Percentiles rank a stretch among this genome's conserved stretches.
These are phyloP conservation scores for Chaetomium olivaceum DNA, from an alignment of 2,329 filamentous ascomycete species.

Conservation along the genomic window DNA sequence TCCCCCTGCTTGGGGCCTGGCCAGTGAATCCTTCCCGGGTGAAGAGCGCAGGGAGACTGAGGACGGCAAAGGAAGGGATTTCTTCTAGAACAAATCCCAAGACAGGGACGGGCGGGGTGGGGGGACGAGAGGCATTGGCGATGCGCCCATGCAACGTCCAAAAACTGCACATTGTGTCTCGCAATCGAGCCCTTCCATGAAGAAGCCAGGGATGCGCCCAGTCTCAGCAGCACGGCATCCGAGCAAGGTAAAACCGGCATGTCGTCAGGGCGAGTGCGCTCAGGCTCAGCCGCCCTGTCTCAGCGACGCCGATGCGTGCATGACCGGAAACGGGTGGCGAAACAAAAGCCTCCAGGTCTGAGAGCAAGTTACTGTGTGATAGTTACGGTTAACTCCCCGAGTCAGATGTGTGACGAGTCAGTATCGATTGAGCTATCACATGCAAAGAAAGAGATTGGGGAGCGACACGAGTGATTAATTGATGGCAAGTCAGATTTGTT, in stretches of 20 bases:
- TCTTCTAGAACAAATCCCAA: constrained; percentile 1
- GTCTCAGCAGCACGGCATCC: constrained; percentile 6
- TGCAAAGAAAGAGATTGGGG: not conserved
- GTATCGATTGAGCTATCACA: not conserved
- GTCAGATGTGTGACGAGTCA: not conserved
- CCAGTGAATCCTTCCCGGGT: not conserved
- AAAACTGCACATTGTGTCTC: not conserved
- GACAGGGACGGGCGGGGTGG: not conserved
- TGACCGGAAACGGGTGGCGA: constrained; percentile 4
- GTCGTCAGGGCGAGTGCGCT: constrained; percentile 8
- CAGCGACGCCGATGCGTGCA: not conserved
- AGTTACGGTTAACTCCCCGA: not conserved
- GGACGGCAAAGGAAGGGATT: not conserved
- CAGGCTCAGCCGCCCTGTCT: not conserved
- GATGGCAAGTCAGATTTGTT: not conserved
- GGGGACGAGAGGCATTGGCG: not conserved
- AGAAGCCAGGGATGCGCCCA: not conserved
- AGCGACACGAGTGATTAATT: not conserved
- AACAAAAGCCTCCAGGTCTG: not conserved
- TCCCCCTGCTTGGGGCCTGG: not conserved
- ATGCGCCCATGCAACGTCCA: not conserved
- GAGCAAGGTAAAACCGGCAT: not conserved
- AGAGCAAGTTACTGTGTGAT: not conserved
- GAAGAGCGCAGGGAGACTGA: no score
- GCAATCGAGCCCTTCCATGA: not conserved